Conservation (phyloP, 345 rosid species). For the Bretschneidera sinensis region DNA sequence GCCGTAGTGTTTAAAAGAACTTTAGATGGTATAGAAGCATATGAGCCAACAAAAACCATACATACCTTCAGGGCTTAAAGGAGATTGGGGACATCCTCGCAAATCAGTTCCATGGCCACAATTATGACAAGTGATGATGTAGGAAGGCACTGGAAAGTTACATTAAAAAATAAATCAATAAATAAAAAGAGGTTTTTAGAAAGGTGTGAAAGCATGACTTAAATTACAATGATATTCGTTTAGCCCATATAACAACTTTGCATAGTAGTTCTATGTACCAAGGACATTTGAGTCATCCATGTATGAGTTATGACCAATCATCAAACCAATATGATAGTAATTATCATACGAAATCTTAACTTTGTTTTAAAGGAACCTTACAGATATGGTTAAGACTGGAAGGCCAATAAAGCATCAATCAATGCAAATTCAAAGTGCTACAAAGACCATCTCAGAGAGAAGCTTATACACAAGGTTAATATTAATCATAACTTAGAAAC, state of each 20-base stretch:
- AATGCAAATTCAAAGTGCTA: too few relatives aligned
- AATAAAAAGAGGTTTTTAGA: background rate
- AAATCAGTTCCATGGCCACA: conserved; percentile 97
- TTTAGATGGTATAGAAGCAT: background rate
- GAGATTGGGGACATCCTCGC: conserved; percentile 94
- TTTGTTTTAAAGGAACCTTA: too few relatives aligned
- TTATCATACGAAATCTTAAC: too few relatives aligned
- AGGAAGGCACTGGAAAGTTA: conserved; percentile 55
- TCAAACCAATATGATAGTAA: too few relatives aligned
- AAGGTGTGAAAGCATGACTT: background rate
- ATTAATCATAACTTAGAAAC: too few relatives aligned
- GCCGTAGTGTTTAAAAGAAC: background rate
- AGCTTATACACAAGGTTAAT: too few relatives aligned
- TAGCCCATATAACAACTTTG: background rate
- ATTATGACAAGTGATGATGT: conserved; percentile 65
- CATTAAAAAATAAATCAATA: background rate
- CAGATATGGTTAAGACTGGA: too few relatives aligned
- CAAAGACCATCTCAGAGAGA: too few relatives aligned
- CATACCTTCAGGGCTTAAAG: conserved; percentile 63
- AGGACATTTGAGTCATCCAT: background rate
- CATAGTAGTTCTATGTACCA: background rate
- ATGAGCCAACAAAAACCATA: too few relatives aligned
- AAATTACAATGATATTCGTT: too few relatives aligned
- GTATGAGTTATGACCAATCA: too few relatives aligned
- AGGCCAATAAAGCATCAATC: too few relatives aligned